phyloP scores from a whole-genome alignment of 352 stramenopile genomes.

The Globisporangium mamillatum region DNA sequence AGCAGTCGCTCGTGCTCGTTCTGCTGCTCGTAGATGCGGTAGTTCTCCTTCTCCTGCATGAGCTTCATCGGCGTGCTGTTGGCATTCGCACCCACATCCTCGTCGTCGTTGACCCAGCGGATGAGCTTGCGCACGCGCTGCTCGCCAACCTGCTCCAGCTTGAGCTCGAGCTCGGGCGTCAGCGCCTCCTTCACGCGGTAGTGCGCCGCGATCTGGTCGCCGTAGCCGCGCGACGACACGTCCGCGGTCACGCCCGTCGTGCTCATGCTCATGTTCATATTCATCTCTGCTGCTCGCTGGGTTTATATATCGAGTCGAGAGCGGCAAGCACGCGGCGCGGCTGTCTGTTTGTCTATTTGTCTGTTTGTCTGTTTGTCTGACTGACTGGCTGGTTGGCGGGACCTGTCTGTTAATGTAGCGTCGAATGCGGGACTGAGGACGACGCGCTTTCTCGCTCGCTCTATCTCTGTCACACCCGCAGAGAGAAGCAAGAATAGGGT shows the following conservation, averaged over 20 bases:
- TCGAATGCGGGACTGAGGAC: not conserved
- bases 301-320: not conserved
- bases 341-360: not conserved
- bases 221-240: slow-evolving; percentile 38
- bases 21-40: slow-evolving; percentile 70
- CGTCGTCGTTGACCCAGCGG: slow-evolving; percentile 59
- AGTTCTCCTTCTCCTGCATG: slow-evolving; percentile 76
- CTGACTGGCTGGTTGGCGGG: not conserved
- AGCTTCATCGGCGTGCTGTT: slow-evolving; percentile 19
- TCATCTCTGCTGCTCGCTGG: slow-evolving; percentile 7
- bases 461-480: not conserved
- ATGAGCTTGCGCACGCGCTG: slow-evolving; percentile 58
- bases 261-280: slow-evolving; percentile 25
- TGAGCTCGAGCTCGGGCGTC: slow-evolving; percentile 32
- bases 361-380: not conserved
- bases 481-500: not conserved
- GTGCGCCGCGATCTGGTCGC: slow-evolving; percentile 54
- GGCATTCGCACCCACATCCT: slow-evolving; percentile 22
- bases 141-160: slow-evolving; percentile 48
- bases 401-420: not conserved
- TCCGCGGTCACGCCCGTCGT: slow-evolving; percentile 24
- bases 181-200: slow-evolving; percentile 55
- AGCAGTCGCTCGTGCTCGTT: slow-evolving; percentile 47
- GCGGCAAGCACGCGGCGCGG: not conserved
- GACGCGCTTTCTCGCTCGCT: not conserved